These are phyloP conservation scores for Datisca glomerata DNA, from an alignment of 306 rosid species.

Conservation along the genomic window DNA sequence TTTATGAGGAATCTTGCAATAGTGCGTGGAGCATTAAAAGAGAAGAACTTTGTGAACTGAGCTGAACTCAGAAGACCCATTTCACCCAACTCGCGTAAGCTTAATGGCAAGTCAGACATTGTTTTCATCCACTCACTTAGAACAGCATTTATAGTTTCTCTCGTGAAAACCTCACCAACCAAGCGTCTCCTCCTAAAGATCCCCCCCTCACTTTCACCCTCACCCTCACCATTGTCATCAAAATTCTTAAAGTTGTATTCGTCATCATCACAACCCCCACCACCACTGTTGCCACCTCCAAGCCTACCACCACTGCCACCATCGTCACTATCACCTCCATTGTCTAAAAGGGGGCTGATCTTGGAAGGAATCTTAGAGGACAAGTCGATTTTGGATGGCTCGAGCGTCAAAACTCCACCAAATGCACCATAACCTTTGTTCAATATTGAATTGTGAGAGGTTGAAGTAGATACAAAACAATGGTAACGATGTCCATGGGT, in stretches of 20 bases:
- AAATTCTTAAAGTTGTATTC: neutral
- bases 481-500: no score
- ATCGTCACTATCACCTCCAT: neutral
- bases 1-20: neutral
- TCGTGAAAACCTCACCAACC: neutral
- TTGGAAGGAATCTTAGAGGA: no score
- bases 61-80: neutral
- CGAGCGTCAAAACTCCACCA: no score
- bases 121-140: neutral
- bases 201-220: no score
- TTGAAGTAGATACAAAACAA: no score
- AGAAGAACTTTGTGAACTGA: neutral
- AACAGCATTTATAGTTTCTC: neutral
- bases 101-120: neutral
- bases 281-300: neutral
- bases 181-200: neutral
- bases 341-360: no score
- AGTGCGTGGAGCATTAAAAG: neutral
- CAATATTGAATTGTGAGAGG: no score
- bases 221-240: no score
- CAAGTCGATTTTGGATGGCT: no score
- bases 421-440: no score
- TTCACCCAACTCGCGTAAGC: neutral
- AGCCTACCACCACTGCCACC: neutral
- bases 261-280: neutral